Percentiles rank a stretch among this genome's conserved stretches.
Evolutionary conservation across 805 yeast species (phyloP).

Genomic region (Saccharomyces eubayanus): DNA sequence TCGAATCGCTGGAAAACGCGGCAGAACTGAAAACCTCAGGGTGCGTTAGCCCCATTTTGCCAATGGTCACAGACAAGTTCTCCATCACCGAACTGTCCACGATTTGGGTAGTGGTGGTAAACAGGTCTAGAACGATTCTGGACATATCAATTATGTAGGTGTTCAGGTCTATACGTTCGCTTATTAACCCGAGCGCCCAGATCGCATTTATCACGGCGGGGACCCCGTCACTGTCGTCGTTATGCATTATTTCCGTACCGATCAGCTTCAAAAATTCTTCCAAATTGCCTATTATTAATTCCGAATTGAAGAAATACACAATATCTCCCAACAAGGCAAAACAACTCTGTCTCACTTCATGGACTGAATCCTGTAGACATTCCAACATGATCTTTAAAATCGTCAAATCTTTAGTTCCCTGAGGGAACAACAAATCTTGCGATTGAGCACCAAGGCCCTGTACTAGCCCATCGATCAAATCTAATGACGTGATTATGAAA

Average conservation of each 20-base stretch:
- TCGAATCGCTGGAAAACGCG: conserved; percentile 26
- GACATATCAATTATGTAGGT: conserved; percentile 26
- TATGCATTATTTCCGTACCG: conserved; percentile 53
- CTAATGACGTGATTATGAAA: conserved; percentile 80
- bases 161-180: conserved; percentile 40
- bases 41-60: conserved; percentile 64
- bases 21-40: conserved; percentile 52
- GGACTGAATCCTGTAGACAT: conserved; percentile 65
- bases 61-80: conserved; percentile 83
- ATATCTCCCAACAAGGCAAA: conserved; percentile 88
- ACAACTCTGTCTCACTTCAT: conserved; percentile 89
- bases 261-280: conserved; percentile 50
- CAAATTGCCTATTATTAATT: conserved; percentile 30
- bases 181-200: conserved; percentile 89
- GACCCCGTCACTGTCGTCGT: conserved; percentile 29
- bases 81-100: conserved; percentile 52
- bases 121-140: conserved; percentile 23
- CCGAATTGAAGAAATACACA: conserved; percentile 48
- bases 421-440: conserved; percentile 36
- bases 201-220: conserved; percentile 55
- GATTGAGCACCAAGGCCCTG: conserved; percentile 74
- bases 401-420: conserved; percentile 27
- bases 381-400: conserved; percentile 56
- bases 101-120: conserved; percentile 19
- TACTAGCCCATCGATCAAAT: conserved; percentile 82